These are phyloP conservation scores for Taiwanofungus camphoratus DNA, from an alignment of 1,284 basidiomycete genomes.

Conservation along the genomic window DNA sequence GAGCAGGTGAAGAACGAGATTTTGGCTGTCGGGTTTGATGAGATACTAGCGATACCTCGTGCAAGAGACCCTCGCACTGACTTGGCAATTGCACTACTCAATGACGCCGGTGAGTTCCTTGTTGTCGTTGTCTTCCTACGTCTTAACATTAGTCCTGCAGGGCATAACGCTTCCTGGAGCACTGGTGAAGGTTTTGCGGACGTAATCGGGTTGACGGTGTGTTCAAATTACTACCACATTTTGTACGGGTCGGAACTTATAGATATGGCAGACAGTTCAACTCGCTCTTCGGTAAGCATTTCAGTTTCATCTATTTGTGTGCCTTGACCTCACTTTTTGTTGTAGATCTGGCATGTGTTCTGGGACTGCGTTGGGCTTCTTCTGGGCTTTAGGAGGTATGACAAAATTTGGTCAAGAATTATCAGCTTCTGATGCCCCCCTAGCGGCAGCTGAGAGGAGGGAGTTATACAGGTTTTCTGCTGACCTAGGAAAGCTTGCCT, in stretches of 20 bases:
- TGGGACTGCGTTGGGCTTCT: slow-evolving; percentile 61
- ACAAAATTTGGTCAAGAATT: neutral
- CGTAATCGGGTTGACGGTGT: slow-evolving; percentile 58
- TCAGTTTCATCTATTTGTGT: neutral
- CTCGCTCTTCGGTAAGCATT: slow-evolving; percentile 47
- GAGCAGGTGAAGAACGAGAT: slow-evolving; percentile 67
- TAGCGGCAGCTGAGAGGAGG: slow-evolving; percentile 52
- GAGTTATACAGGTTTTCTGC: slow-evolving; percentile 61
- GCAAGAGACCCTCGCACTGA: slow-evolving; percentile 52
- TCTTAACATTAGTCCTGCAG: slow-evolving; percentile 26
- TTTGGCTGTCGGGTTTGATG: slow-evolving; percentile 59
- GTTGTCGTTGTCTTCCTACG: neutral
- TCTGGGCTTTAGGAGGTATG: slow-evolving; percentile 62
- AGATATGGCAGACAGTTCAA: slow-evolving; percentile 47
- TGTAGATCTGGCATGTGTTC: slow-evolving; percentile 58
- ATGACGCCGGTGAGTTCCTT: slow-evolving; percentile 50
- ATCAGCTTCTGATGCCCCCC: slow-evolving; percentile 8
- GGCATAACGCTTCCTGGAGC: slow-evolving; percentile 66
- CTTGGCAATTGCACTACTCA: slow-evolving; percentile 56
- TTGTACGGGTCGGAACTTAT: neutral
- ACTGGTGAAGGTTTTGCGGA: slow-evolving; percentile 51
- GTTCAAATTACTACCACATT: slow-evolving; percentile 16
- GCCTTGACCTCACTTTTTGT: slow-evolving; percentile 5
- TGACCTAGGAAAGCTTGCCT: slow-evolving; percentile 59
- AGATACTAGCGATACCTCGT: slow-evolving; percentile 56